phyloP scores from a whole-genome alignment of 495 filamentous ascomycete species.

The Xylaria intraflava region DNA sequence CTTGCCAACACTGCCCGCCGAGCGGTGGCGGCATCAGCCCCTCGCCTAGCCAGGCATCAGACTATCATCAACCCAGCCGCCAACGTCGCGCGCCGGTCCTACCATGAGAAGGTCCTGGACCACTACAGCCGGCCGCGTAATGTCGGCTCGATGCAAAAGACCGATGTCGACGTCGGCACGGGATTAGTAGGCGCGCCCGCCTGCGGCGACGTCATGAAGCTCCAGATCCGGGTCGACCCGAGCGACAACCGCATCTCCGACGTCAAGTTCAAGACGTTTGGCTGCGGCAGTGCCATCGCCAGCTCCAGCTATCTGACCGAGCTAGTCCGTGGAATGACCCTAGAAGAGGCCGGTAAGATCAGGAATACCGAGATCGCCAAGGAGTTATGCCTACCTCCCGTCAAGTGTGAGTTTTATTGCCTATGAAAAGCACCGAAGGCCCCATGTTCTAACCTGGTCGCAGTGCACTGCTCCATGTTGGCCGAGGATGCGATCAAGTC shows the following conservation, averaged over 20 bases:
- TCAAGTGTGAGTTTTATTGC: conserved; percentile 63
- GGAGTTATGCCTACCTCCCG: conserved; percentile 89
- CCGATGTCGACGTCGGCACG: conserved; percentile 83
- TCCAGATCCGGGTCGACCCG: conserved; percentile 95
- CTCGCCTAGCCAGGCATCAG: conserved; percentile 32
- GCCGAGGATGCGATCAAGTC: conserved; percentile 99
- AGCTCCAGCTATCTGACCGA: conserved; percentile 87
- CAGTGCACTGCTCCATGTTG: conserved; percentile 97
- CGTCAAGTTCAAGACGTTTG: conserved; percentile 98
- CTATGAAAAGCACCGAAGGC: neutral
- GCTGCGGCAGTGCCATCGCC: conserved; percentile 92
- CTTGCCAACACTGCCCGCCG: conserved; percentile 26
- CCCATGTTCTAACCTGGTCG: conserved; percentile 12
- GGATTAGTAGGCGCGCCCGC: conserved; percentile 95
- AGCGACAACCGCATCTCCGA: conserved; percentile 84
- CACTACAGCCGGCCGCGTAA: conserved; percentile 93
- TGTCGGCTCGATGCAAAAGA: conserved; percentile 87
- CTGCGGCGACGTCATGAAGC: conserved; percentile 95
- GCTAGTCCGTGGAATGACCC: conserved; percentile 88
- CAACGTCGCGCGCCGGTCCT: conserved; percentile 39
- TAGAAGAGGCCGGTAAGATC: conserved; percentile 85
- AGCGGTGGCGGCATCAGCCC: conserved; percentile 18
- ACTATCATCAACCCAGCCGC: conserved; percentile 29
- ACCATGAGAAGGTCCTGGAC: conserved; percentile 70
- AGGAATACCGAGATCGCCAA: conserved; percentile 96